Evolutionary conservation across 768 basidiomycete species (phyloP).

Genomic region (Rhodosporidiobolus sp.): DNA sequence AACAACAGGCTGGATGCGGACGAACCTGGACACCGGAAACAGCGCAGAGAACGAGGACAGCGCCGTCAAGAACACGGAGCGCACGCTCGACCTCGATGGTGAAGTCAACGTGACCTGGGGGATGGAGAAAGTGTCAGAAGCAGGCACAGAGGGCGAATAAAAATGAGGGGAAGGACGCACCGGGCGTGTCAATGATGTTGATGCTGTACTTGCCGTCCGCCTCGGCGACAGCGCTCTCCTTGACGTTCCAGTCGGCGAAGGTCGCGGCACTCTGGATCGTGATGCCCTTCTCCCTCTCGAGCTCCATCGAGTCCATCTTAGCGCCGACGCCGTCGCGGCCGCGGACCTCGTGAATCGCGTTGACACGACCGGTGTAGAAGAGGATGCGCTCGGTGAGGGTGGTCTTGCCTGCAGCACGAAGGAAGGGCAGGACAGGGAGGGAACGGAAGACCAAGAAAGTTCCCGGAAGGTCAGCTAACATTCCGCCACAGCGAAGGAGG

Average conservation of each 20-base stretch:
- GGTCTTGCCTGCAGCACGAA: slow-evolving; percentile 77
- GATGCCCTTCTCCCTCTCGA: slow-evolving; percentile 97
- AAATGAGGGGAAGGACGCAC: slow-evolving; percentile 50
- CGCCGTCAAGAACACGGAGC: slow-evolving; percentile 91
- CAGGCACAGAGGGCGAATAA: not conserved
- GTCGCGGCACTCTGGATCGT: slow-evolving; percentile 99
- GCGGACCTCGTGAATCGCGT: slow-evolving; percentile 95
- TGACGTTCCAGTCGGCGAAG: slow-evolving; percentile 85
- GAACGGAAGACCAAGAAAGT: no score
- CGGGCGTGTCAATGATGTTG: slow-evolving; percentile 98
- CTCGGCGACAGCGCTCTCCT: slow-evolving; percentile 45
- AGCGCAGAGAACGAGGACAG: slow-evolving; percentile 91
- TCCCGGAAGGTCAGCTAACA: not conserved
- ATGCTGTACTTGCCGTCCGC: slow-evolving; percentile 78
- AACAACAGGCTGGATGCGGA: not conserved
- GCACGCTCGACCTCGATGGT: slow-evolving; percentile 99
- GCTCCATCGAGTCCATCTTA: slow-evolving; percentile 99
- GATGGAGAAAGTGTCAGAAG: not conserved
- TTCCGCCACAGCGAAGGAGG: not conserved
- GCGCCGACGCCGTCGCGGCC: slow-evolving; percentile 94
- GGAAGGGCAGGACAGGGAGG: slow-evolving; percentile 41
- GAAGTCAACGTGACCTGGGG: slow-evolving; percentile 92
- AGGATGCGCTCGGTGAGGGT: slow-evolving; percentile 93
- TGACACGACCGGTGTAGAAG: slow-evolving; percentile 92
- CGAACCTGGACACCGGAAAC: slow-evolving; percentile 90